phyloP scores from a whole-genome alignment of 2,329 filamentous ascomycete genomes.

The Zasmidium cellare region DNA sequence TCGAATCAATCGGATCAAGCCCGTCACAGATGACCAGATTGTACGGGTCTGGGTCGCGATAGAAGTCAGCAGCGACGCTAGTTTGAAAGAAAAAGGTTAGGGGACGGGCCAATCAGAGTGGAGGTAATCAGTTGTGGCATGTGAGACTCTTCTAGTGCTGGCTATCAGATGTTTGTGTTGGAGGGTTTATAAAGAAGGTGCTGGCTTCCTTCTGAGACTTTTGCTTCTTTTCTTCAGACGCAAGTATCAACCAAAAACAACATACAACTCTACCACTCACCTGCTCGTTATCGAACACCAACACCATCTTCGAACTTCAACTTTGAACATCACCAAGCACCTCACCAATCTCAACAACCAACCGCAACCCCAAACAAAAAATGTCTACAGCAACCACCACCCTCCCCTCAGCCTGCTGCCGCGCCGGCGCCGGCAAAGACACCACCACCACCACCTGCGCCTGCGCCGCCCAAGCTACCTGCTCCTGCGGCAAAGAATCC shows the following conservation, averaged over 20 bases:
- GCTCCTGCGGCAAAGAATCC: conserved; percentile 82
- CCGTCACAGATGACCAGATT: no score
- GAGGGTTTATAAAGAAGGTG: background rate
- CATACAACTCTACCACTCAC: no score
- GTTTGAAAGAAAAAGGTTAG: no score
- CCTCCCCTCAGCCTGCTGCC: conserved; percentile 59
- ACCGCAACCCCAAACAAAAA: conserved; percentile 8
- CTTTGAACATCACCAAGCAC: background rate
- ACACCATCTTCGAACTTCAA: background rate
- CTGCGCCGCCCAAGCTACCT: conserved; percentile 45
- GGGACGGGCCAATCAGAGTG: background rate
- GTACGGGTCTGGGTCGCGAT: background rate
- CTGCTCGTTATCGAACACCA: background rate
- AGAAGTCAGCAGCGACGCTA: background rate
- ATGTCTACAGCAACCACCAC: conserved; percentile 43
- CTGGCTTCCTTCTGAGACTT: background rate
- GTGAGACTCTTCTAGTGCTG: background rate
- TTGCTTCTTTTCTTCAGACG: background rate
- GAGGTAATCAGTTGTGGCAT: background rate
- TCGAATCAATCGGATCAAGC: no score
- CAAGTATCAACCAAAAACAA: no score
- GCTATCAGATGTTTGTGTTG: background rate
- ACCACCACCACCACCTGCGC: no score
- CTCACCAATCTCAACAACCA: background rate
- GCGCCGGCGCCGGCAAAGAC: conserved; percentile 54